phyloP scores from a whole-genome alignment of 495 filamentous ascomycete genomes.

The Podospora tetraspora region DNA sequence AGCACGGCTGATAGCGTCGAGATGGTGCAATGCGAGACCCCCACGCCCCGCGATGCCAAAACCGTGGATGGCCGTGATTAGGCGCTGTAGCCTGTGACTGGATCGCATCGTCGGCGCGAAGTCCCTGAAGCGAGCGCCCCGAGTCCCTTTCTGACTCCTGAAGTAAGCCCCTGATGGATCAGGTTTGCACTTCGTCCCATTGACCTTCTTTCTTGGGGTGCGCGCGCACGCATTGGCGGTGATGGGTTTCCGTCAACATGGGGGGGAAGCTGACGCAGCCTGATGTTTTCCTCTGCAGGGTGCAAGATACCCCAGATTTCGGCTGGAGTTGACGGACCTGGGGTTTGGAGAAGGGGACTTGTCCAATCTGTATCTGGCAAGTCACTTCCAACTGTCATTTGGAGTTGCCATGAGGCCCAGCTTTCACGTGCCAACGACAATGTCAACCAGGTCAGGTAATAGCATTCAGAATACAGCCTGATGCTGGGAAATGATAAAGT shows the following conservation, averaged over 20 bases:
- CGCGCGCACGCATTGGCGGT: not conserved
- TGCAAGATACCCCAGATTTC: slow-evolving; percentile 17
- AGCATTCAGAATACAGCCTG: not conserved
- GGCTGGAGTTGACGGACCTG: slow-evolving; percentile 13
- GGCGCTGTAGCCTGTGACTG: not conserved
- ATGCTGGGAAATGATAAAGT: not conserved
- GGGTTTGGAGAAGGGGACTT: not conserved
- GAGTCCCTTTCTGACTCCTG: not conserved
- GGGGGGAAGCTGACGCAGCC: slow-evolving; percentile 4
- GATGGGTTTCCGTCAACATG: not conserved
- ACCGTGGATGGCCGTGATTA: not conserved
- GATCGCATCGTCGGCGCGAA: not conserved
- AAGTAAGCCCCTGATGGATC: not conserved
- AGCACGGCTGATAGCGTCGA: not conserved
- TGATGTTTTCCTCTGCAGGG: not conserved
- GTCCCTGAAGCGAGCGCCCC: not conserved
- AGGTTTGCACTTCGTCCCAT: not conserved
- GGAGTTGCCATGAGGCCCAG: not conserved
- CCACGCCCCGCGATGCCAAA: not conserved
- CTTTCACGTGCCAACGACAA: not conserved
- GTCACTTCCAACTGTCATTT: not conserved
- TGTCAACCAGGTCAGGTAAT: not conserved
- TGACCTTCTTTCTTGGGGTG: not conserved
- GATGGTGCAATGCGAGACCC: not conserved
- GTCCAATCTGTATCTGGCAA: not conserved